Percentiles rank a stretch among this genome's conserved stretches.
These are phyloP conservation scores for Oryza glumipatula DNA, from an alignment of 176 grass and related monocot genomes.

Conservation along the genomic window DNA sequence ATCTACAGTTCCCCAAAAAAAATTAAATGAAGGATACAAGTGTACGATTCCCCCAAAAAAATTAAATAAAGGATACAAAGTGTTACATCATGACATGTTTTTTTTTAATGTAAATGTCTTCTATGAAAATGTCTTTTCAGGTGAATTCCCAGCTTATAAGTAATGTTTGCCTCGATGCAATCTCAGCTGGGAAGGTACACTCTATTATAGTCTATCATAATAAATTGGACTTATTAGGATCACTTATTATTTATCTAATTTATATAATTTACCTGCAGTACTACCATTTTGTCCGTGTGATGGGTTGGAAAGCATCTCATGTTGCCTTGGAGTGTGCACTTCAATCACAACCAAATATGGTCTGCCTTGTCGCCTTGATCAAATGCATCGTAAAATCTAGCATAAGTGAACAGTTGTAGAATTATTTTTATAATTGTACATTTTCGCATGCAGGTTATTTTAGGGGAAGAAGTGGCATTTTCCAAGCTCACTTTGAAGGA, in stretches of 20 bases:
- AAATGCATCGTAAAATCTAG: neutral
- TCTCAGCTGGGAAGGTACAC: conserved; percentile 75
- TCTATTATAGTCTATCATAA: neutral
- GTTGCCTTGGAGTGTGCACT: conserved; percentile 79
- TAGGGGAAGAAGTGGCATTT: conserved; percentile 74
- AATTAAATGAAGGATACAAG: neutral
- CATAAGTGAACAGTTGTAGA: neutral
- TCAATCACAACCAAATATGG: conserved; percentile 86
- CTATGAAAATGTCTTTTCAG: conserved; percentile 41
- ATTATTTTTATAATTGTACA: neutral
- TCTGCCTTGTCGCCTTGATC: conserved; percentile 37
- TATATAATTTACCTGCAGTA: conserved; percentile 48
- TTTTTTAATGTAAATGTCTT: neutral
- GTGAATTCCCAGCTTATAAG: conserved; percentile 83
- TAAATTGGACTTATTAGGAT: neutral
- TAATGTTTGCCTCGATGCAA: conserved; percentile 73
- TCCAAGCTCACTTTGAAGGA: conserved; percentile 77
- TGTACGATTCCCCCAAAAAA: neutral
- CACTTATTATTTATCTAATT: neutral
- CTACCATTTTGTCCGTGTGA: conserved; percentile 77
- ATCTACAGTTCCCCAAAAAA: neutral
- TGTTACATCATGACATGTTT: neutral
- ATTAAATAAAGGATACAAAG: neutral
- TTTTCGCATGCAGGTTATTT: conserved; percentile 50
- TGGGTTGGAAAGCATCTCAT: conserved; percentile 78